Evolutionary conservation across 495 filamentous ascomycete genomes (phyloP).

Genomic region (Aspergillus bridgeri): DNA sequence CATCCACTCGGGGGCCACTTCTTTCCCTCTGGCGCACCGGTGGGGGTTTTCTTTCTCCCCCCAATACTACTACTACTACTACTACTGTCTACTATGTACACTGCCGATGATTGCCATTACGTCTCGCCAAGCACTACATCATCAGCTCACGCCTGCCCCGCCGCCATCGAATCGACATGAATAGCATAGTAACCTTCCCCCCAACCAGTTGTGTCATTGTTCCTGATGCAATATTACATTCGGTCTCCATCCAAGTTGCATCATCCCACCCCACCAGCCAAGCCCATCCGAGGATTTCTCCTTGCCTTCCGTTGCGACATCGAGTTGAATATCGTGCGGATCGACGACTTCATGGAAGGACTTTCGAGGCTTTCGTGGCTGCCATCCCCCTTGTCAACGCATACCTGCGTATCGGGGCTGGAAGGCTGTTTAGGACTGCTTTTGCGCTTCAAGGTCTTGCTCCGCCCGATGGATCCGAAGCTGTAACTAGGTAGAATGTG

Average conservation of each 20-base stretch:
- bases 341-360: slow-evolving; percentile 11
- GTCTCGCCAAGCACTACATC: slow-evolving; percentile 16
- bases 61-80: background rate
- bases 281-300: slow-evolving; percentile 1
- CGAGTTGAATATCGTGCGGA: slow-evolving; percentile 22
- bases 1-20: background rate
- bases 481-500: background rate
- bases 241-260: slow-evolving; percentile 11
- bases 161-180: slow-evolving; percentile 8
- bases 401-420: background rate
- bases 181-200: slow-evolving; percentile 3
- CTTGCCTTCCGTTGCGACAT: slow-evolving; percentile 17
- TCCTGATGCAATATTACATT: slow-evolving; percentile 14
- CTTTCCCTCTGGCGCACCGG: background rate
- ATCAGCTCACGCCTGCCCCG: slow-evolving; percentile 6
- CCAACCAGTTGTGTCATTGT: background rate
- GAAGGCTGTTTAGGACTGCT: slow-evolving; percentile 2
- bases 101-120: slow-evolving; percentile 11
- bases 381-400: slow-evolving; percentile 1
- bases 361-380: slow-evolving; percentile 5
- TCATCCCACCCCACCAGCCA: slow-evolving; percentile 12
- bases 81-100: background rate
- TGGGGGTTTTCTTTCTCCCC: background rate
- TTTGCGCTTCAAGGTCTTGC: slow-evolving; percentile 12
- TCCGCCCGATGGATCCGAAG: slow-evolving; percentile 5